A percentile compares a stretch with the other conserved stretches of the same genome.
These are phyloP conservation scores for Termitomyces sp. DNA, from an alignment of 1,284 basidiomycete species.

Conservation along the genomic window DNA sequence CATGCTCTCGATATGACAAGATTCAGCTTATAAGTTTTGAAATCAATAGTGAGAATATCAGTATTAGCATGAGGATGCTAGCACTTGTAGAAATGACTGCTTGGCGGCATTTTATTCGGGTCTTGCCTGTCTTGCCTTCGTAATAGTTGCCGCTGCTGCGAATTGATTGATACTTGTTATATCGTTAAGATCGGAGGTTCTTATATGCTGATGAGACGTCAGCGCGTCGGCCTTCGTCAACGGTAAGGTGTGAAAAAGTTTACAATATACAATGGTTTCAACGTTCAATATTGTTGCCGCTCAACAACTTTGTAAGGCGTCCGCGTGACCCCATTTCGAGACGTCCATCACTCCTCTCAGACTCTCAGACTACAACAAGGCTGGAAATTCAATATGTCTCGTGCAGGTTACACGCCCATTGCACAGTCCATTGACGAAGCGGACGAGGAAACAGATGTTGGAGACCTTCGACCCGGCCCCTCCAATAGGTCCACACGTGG, in stretches of 20 bases:
- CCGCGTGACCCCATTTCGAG: not conserved
- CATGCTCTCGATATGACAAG: not conserved
- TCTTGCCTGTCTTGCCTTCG: too few species aligned
- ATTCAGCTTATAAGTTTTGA: not conserved
- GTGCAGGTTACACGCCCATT: conserved; percentile 61
- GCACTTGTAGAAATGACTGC: not conserved
- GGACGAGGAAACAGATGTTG: conserved; percentile 53
- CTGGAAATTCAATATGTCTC: conserved; percentile 37
- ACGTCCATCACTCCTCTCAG: not conserved
- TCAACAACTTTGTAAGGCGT: not conserved
- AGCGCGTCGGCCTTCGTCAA: not conserved
- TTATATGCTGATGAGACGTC: not conserved
- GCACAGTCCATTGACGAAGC: conserved; percentile 54
- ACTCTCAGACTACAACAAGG: not conserved
- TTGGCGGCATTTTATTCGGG: not conserved
- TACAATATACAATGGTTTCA: too few species aligned
- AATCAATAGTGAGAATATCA: not conserved
- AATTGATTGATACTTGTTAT: not conserved
- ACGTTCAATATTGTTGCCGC: not conserved
- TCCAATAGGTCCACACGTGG: conserved; percentile 32
- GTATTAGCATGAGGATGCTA: not conserved
- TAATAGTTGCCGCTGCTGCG: not conserved
- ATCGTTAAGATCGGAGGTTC: not conserved
- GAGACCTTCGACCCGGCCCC: conserved; percentile 28
- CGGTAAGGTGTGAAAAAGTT: too few species aligned